Evolutionary conservation across 208 protist genomes (phyloP).

Genomic region (Acanthamoeba rhysodes): DNA sequence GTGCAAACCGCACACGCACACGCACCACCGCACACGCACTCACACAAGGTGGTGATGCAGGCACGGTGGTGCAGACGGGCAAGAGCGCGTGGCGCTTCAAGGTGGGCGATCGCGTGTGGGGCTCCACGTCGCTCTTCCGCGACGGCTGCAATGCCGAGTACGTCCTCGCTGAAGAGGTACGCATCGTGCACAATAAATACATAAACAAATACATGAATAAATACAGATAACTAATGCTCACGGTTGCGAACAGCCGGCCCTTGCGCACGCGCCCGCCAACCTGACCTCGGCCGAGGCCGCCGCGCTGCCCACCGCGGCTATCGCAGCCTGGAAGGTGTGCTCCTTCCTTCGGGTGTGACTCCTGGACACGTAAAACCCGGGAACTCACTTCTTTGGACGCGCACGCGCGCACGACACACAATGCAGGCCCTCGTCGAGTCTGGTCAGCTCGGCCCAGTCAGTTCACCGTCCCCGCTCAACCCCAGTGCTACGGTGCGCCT

Average conservation of each 20-base stretch:
- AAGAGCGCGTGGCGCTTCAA: slow-evolving; percentile 35
- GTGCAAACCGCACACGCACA: neutral
- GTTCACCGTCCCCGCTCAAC: neutral
- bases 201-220: neutral
- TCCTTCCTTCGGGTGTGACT: neutral
- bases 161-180: slow-evolving; percentile 39
- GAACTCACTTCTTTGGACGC: neutral
- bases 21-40: neutral
- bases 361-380: neutral
- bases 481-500: neutral
- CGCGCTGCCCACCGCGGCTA: neutral
- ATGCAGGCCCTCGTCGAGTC: neutral
- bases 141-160: slow-evolving; percentile 40
- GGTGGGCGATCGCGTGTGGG: slow-evolving; percentile 39
- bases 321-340: neutral
- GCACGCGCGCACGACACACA: neutral
- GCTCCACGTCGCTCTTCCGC: slow-evolving; percentile 6
- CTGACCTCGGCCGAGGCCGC: slow-evolving; percentile 9
- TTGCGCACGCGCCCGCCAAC: slow-evolving; percentile 11
- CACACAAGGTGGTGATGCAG: neutral
- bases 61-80: slow-evolving; percentile 23
- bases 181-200: neutral
- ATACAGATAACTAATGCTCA: neutral
- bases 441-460: neutral
- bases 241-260: neutral